Base-by-base conservation (phyloP, 1,139 yeast genomes). In the Lodderomyces margitis region DNA sequence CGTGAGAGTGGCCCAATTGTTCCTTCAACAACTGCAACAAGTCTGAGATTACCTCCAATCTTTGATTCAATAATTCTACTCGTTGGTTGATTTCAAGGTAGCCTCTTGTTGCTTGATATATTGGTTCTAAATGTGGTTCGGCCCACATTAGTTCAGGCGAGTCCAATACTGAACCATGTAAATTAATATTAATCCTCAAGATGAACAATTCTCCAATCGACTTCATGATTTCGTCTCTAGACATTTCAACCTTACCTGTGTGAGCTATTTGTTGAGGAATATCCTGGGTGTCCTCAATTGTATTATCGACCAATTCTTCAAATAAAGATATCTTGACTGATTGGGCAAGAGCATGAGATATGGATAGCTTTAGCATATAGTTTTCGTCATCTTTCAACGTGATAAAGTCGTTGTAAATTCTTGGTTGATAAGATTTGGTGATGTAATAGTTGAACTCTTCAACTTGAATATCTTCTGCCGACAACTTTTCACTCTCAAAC, bases 101-200 rank as follows among this genome's bases (percentile, higher is more conserved):
- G 0, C 97, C 96, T 58, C 98, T 78, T 2, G 95, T 87, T 0
- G 98, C 97, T 61, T 89, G 97, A 62, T 92, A 92, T 43, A 91
- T 89, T 1, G 98, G 98, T 59, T 92, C 98, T 46, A 92, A 70
- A 56, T 91, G 96, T 1, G 98, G 98, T 58, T 92, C 98, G 0
- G 96, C 83, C 98, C 98, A 92, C 96, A 92, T 89, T 45, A 92
- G 78, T 60, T 92, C 98, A 0, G 98, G 98, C 1, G 96, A 87
- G 59, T 92, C 98, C 48, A 92, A 68, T 17, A 92, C 94, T 2
- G 97, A 88, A 1, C 98, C 98, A 64, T 92, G 98, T 47, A 92
- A 70, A 57, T 92, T 92, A 51, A 89, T 87, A 61, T 86, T 88
- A 45, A 92, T 92, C 46, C 98, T 71, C 50, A 92, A 69, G 45